Base-by-base conservation (phyloP, 768 basidiomycete genomes). In the Psilocybe sp. region DNA sequence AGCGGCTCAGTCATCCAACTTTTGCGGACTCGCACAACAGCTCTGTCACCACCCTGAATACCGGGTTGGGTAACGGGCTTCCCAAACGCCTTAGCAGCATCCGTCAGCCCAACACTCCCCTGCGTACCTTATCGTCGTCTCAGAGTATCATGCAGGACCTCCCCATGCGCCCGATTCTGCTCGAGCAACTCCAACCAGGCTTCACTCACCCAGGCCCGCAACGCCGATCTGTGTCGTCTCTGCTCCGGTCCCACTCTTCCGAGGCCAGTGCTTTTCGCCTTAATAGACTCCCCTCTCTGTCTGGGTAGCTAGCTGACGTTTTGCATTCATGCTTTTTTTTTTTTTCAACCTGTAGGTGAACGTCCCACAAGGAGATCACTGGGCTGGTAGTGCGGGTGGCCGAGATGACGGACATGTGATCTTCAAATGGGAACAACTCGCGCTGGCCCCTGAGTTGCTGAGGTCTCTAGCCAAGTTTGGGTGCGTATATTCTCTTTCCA, bases 361-460 rank as follows among this genome's bases (percentile, higher is more conserved):
- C 51, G 85, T 85, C 59, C 62, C 71, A 46, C 76, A 81, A 67
- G 75, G 75, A 47, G 80, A 81, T 58, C 76, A 73, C 52, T 80
- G 81, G 77, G 67, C 73, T 38, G 69, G 74, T 48, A 68, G 71
- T 55, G 72, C n/a, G n/a, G n/a, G 76, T 37, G 66, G 78, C 63
- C 86, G 89, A 53, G 89, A 90, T 60, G 73, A 70, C 51, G 91
- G 92, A 12, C 86, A 92, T 9, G 74, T 89, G 50, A 80, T 97
- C 40, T 88, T 91, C 47, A 98, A 98, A 69, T 98, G 96, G 96
- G 96, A 98, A 53, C 92, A 97, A 61, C 68, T 98, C 41, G 77
- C 84, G 49, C 76, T 98, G 32, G 82, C 88, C 10, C 85, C 91
- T 38, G 96, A 98, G 57, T 73, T 98, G 11, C 74, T 97, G 60